A percentile compares a stretch with the other conserved stretches of the same genome.
These are phyloP conservation scores for Pyracantha coccinea DNA, from an alignment of 331 rosid genomes.

Conservation along the genomic window DNA sequence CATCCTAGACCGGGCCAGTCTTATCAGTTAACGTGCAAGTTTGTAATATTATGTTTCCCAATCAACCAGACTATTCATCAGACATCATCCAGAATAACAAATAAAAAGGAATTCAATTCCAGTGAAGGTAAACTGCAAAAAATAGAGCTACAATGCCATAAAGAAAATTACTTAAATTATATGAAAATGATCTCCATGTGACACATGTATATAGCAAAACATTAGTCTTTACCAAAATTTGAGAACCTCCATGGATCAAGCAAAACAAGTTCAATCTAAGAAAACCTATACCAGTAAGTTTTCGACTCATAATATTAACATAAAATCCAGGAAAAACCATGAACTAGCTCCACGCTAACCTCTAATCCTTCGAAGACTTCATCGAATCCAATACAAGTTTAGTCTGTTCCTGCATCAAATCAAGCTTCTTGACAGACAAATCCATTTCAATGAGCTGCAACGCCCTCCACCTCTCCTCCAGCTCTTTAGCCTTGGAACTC, in stretches of 20 bases:
- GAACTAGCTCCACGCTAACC: not conserved
- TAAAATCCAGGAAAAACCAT: not conserved
- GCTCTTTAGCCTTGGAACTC: slow-evolving; percentile 20
- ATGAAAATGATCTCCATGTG: not conserved
- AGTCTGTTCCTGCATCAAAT: slow-evolving; percentile 26
- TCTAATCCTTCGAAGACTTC: slow-evolving; percentile 9
- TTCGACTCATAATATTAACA: not conserved
- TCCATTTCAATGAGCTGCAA: slow-evolving; percentile 23
- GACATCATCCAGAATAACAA: not conserved
- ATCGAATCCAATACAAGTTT: slow-evolving; percentile 20
- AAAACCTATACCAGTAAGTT: not conserved
- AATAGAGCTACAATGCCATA: not conserved
- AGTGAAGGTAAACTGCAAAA: not conserved
- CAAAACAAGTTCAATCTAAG: not conserved
- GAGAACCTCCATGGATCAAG: not conserved
- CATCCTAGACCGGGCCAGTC: no score
- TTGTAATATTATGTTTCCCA: not conserved
- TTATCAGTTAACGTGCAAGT: no score
- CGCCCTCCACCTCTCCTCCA: slow-evolving; percentile 33
- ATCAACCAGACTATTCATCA: not conserved
- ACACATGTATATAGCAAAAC: not conserved
- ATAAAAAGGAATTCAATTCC: no score
- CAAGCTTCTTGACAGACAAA: slow-evolving; percentile 18
- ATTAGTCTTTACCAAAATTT: not conserved
- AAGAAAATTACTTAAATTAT: not conserved